These are phyloP conservation scores for Apiospora saccharicola DNA, from an alignment of 2,329 filamentous ascomycete species.

Conservation along the genomic window DNA sequence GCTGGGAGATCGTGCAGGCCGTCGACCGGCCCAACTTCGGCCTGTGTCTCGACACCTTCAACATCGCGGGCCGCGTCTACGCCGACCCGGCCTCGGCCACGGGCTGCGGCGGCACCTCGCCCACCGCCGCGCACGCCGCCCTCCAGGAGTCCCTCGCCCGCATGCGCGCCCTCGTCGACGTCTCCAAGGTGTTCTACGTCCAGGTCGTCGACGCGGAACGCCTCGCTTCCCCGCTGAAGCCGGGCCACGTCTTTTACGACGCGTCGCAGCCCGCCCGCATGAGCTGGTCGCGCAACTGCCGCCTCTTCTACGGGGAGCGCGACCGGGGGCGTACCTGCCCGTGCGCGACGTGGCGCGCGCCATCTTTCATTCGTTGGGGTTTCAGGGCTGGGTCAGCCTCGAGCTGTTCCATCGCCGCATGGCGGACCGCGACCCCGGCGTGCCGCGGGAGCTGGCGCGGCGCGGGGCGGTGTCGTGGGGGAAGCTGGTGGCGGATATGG, in stretches of 20 bases:
- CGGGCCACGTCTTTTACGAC: constrained; percentile 65
- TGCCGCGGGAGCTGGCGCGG: constrained; percentile 55
- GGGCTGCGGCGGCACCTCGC: constrained; percentile 50
- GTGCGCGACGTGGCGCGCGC: constrained; percentile 66
- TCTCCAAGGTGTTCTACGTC: constrained; percentile 74
- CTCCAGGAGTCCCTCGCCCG: constrained; percentile 62
- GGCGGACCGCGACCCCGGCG: constrained; percentile 56
- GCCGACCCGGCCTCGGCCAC: constrained; percentile 67
- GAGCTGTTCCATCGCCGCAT: constrained; percentile 73
- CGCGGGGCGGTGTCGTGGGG: constrained; percentile 41
- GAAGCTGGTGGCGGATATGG: constrained; percentile 42
- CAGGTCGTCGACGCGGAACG: constrained; percentile 79
- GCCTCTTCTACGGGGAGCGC: constrained; percentile 73
- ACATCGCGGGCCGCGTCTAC: constrained; percentile 75
- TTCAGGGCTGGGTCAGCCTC: constrained; percentile 73
- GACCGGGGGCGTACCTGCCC: constrained; percentile 73
- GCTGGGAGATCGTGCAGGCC: constrained; percentile 71
- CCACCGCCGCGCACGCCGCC: constrained; percentile 59
- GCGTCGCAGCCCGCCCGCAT: constrained; percentile 68
- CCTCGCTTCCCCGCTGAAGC: constrained; percentile 62
- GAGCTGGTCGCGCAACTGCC: constrained; percentile 81
- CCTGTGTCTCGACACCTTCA: constrained; percentile 80
- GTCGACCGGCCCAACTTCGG: constrained; percentile 78
- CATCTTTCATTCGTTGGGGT: constrained; percentile 70
- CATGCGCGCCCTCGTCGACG: constrained; percentile 63